These are phyloP conservation scores for Auriscalpium microsporum DNA, from an alignment of 768 basidiomycete genomes.

Conservation along the genomic window DNA sequence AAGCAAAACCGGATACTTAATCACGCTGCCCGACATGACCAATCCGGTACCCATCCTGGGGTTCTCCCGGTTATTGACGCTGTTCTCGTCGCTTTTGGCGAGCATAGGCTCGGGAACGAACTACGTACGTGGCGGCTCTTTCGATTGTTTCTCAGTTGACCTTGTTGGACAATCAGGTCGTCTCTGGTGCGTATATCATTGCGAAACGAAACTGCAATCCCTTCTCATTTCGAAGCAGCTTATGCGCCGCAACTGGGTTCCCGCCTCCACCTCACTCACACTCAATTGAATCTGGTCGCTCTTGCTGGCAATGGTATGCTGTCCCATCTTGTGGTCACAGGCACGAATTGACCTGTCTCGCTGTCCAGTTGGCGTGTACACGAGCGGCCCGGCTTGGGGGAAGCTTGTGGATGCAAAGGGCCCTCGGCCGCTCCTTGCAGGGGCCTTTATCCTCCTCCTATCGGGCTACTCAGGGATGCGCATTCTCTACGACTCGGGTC, in stretches of 20 bases:
- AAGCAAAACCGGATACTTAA: too few species aligned
- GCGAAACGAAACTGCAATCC: not conserved
- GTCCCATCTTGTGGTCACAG: not conserved
- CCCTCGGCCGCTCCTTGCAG: constrained; percentile 55
- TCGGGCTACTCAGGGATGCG: constrained; percentile 71
- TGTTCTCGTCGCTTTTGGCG: not conserved
- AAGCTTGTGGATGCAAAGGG: constrained; percentile 68
- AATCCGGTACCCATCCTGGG: too few species aligned
- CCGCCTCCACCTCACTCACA: constrained; percentile 68
- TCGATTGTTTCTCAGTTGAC: not conserved
- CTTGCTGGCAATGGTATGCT: constrained; percentile 70
- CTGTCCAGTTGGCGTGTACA: constrained; percentile 62
- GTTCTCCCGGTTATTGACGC: too few species aligned
- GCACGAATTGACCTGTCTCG: not conserved
- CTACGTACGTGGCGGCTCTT: constrained; percentile 43
- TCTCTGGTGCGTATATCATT: constrained; percentile 24
- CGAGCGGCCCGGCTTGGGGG: constrained; percentile 71
- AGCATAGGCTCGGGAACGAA: constrained; percentile 51
- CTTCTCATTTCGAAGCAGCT: constrained; percentile 31
- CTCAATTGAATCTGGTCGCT: constrained; percentile 73
- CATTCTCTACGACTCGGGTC: constrained; percentile 51
- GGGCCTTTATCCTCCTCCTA: constrained; percentile 52
- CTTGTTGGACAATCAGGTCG: constrained; percentile 21
- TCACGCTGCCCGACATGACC: too few species aligned
- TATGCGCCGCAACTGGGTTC: constrained; percentile 83